Base-by-base conservation (phyloP, 345 rosid species). In the Arabis alpina region DNA sequence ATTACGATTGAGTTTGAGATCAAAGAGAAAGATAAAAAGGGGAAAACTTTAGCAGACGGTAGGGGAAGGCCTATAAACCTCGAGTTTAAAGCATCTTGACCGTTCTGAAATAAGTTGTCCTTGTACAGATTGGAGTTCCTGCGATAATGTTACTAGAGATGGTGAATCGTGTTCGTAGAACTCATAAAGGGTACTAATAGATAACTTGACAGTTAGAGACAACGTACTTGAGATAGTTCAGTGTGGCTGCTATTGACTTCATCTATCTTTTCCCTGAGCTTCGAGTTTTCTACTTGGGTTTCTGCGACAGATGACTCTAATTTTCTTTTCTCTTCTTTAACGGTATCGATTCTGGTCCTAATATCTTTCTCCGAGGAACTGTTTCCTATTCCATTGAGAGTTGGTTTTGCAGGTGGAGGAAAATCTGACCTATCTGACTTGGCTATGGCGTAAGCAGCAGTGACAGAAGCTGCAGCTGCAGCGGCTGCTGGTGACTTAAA, bases 81-180 rank as follows among this genome's bases (percentile, higher is more conserved):
- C 99, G 61, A 91, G 85, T 79, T 91, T 94, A 62, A 88, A 89
- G 90, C 97, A 94, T 89, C 99, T 87, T 78, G 98, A 94, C 80
- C 97, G 88, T 84, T 94, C 99, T 3, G 96, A 80, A 50, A 77
- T 78, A 56, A 89, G 87, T 80, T 91, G 98, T 77, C 96, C 91
- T 77, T 87, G 93, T 62, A 94, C 95, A 19, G 97, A 94, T 32
- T 83, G 86, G 56, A 91, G 89, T 82, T 94, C 97, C 99, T 94
- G 81, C 50, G 74, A 63, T 36, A 48, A 56, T n/a, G 40, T 27
- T 42, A 60, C 43, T n/a, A 32, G 39, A 45, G 55, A 47, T 49
- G 42, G 66, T 54, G 7, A 61, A 37, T 25, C 6, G 5, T 10
- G 42, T 47, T 61, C 47, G 24, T 10, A 8, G 7, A 15, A 44